A percentile compares a stretch with the other conserved stretches of the same genome.
Evolutionary conservation across 768 basidiomycete species (phyloP).

Genomic region (Lactarius trivialis): DNA sequence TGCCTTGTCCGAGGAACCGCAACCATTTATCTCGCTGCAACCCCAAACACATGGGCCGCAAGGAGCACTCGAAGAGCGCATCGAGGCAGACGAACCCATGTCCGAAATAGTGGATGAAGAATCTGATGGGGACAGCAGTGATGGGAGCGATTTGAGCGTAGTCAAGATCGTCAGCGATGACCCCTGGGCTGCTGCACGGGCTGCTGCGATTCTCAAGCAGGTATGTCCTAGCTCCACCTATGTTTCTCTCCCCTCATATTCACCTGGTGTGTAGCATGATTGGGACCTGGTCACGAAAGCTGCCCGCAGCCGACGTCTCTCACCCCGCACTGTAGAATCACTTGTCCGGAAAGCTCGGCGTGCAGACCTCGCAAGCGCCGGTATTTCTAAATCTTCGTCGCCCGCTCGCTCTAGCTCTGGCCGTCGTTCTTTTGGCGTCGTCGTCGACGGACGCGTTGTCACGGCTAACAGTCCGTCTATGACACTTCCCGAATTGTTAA

Average conservation of each 20-base stretch:
- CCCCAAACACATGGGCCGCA: neutral
- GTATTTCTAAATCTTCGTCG: slow-evolving; percentile 15
- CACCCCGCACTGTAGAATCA: slow-evolving; percentile 30
- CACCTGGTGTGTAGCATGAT: slow-evolving; percentile 50
- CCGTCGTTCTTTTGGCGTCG: slow-evolving; percentile 31
- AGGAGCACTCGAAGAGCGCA: neutral
- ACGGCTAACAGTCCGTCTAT: slow-evolving; percentile 48
- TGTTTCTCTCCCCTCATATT: neutral
- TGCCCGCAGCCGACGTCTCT: slow-evolving; percentile 30
- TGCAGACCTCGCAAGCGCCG: slow-evolving; percentile 17
- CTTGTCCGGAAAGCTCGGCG: slow-evolving; percentile 26
- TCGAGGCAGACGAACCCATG: slow-evolving; percentile 19
- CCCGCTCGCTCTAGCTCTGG: slow-evolving; percentile 9
- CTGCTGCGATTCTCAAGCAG: slow-evolving; percentile 89
- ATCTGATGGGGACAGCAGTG: slow-evolving; percentile 29
- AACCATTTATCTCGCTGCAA: neutral
- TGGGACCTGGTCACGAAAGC: slow-evolving; percentile 72
- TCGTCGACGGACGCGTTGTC: slow-evolving; percentile 44
- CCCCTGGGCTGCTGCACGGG: slow-evolving; percentile 80
- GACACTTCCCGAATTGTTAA: slow-evolving; percentile 50
- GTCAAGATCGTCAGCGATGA: slow-evolving; percentile 83
- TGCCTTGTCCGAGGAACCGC: slow-evolving; percentile 30
- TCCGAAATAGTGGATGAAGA: slow-evolving; percentile 25
- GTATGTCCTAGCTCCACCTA: slow-evolving; percentile 36
- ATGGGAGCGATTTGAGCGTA: slow-evolving; percentile 46